Conservation (phyloP, 768 basidiomycete species). For the Phaffia tasmanica region DNA sequence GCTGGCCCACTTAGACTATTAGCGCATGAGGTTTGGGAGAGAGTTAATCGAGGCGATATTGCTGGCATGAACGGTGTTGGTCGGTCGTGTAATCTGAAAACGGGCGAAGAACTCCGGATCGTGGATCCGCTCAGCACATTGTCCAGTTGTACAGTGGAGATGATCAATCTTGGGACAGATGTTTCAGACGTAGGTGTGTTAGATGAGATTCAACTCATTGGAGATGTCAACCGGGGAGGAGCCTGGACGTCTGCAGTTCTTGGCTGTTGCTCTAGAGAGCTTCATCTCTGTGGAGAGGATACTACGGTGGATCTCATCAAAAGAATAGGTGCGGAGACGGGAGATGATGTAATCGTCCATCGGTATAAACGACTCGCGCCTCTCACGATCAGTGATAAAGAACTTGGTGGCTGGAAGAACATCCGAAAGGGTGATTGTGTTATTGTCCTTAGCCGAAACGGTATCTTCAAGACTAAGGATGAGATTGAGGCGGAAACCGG, state of each 20-base stretch:
- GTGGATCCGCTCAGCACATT: constrained; percentile 51
- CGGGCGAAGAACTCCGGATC: constrained; percentile 78
- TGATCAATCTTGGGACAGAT: constrained; percentile 46
- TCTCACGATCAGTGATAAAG: constrained; percentile 55
- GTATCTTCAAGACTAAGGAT: constrained; percentile 68
- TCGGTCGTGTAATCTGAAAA: constrained; percentile 69
- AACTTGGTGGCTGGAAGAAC: constrained; percentile 52
- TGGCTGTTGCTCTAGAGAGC: constrained; percentile 60
- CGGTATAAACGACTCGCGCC: constrained; percentile 83
- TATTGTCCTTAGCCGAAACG: constrained; percentile 66
- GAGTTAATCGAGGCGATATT: constrained; percentile 82
- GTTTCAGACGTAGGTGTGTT: constrained; percentile 59
- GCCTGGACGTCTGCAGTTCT: constrained; percentile 77
- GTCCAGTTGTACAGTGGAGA: constrained; percentile 85
- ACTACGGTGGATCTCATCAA: constrained; percentile 72
- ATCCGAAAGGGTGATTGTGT: constrained; percentile 78
- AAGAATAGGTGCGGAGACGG: constrained; percentile 57
- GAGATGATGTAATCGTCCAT: constrained; percentile 68
- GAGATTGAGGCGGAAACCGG: constrained; percentile 59
- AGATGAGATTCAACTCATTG: constrained; percentile 95
- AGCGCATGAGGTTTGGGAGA: constrained; percentile 86
- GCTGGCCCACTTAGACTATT: constrained; percentile 85
- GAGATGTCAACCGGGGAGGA: constrained; percentile 61
- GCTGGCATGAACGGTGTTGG: constrained; percentile 54
- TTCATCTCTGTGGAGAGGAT: constrained; percentile 94